A percentile compares a stretch with the other conserved stretches of the same genome.
Evolutionary conservation across 345 rosid species (phyloP).

Genomic region (Euphorbia lathyris): DNA sequence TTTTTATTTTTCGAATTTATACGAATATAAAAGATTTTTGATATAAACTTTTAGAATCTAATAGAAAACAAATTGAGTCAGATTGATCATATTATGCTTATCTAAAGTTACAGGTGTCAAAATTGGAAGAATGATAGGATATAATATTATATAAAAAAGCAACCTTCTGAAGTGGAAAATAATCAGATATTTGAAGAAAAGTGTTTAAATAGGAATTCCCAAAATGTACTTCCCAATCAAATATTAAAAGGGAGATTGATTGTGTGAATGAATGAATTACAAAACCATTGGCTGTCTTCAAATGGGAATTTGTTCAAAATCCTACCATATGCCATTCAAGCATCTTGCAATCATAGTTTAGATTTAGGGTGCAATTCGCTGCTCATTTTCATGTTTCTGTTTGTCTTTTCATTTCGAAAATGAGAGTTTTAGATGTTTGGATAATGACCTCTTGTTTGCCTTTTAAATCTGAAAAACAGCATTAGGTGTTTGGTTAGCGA

Average conservation of each 20-base stretch:
- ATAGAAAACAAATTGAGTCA: slow-evolving; percentile 10
- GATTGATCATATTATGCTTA: slow-evolving; percentile 8
- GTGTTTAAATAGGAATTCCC: background rate
- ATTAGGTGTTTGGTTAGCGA: too few species aligned
- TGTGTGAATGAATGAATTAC: background rate
- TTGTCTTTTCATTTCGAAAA: too few species aligned
- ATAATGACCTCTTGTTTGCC: too few species aligned
- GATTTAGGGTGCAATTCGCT: too few species aligned
- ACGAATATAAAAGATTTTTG: background rate
- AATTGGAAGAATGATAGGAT: background rate
- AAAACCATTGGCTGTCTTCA: background rate
- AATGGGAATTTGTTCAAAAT: background rate
- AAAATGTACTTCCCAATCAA: background rate
- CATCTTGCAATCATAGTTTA: background rate
- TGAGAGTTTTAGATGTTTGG: too few species aligned
- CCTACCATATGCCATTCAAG: background rate
- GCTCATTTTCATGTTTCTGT: too few species aligned
- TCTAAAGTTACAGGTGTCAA: background rate
- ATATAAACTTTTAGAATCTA: background rate
- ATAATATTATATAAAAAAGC: background rate
- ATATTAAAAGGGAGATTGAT: background rate
- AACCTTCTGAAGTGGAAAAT: background rate
- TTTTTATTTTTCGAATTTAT: too few species aligned
- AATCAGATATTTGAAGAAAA: slow-evolving; percentile 2
- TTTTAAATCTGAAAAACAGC: too few species aligned